phyloP scores from a whole-genome alignment of 169 alveolate genomes.

The Babesia sp. region DNA sequence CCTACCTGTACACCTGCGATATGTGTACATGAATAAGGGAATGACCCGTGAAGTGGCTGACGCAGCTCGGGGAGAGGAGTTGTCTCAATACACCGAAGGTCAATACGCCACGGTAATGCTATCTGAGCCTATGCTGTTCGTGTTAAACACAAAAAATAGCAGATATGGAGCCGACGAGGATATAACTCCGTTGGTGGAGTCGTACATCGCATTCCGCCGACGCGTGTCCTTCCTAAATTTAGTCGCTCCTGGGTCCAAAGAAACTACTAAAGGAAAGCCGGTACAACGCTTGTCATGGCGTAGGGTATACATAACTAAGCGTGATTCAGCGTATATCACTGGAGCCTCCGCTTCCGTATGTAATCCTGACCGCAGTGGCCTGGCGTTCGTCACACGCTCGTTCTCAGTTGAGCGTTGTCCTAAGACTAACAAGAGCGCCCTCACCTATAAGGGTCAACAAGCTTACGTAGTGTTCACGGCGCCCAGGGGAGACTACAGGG shows the following conservation, averaged over 20 bases:
- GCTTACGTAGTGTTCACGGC: slow-evolving; percentile 35
- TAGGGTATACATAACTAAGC: slow-evolving; percentile 12
- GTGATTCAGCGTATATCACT: not conserved
- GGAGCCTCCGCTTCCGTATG: slow-evolving; percentile 18
- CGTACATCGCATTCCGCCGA: slow-evolving; percentile 30
- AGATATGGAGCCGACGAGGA: not conserved
- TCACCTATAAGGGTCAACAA: slow-evolving; percentile 25
- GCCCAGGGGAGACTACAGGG: slow-evolving; percentile 41
- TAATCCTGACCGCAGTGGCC: slow-evolving; percentile 30
- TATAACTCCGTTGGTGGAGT: not conserved
- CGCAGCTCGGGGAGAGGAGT: not conserved
- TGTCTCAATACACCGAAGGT: not conserved
- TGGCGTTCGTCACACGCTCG: slow-evolving; percentile 32
- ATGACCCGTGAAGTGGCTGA: slow-evolving; percentile 1
- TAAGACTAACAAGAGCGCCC: not conserved
- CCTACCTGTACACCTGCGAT: slow-evolving; percentile 49
- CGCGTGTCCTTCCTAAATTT: slow-evolving; percentile 22
- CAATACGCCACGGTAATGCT: slow-evolving; percentile 4
- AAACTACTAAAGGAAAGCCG: not conserved
- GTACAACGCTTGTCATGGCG: slow-evolving; percentile 16
- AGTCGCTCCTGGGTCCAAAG: slow-evolving; percentile 6
- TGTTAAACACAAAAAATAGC: not conserved
- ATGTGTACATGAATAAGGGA: slow-evolving; percentile 55
- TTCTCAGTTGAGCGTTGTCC: slow-evolving; percentile 34
- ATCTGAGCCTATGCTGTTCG: slow-evolving; percentile 38